Conservation (phyloP, 345 rosid genomes). For the Camelina neglecta region DNA sequence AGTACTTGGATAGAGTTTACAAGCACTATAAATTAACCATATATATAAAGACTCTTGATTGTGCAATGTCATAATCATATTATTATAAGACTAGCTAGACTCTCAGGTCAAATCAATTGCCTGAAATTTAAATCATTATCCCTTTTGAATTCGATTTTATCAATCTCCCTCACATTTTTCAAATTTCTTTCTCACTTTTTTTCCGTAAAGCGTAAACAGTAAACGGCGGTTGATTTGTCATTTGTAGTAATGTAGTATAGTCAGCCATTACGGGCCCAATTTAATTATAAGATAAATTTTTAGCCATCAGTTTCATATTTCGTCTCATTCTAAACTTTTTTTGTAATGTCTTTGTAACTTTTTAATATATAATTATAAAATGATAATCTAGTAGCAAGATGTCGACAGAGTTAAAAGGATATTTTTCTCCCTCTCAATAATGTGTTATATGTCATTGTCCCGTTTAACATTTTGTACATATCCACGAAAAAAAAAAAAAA, state of each 20-base stretch:
- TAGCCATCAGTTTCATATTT: constrained; percentile 22
- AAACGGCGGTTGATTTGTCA: constrained; percentile 30
- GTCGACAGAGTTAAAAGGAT: constrained; percentile 25
- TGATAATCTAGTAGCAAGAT: constrained; percentile 11
- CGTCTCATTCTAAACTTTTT: constrained; percentile 15
- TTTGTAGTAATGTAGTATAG: background rate
- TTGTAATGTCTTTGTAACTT: constrained; percentile 12
- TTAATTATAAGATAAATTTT: constrained; percentile 1
- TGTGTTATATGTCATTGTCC: constrained; percentile 36
- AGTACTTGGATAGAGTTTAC: constrained; percentile 18
- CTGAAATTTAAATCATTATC: constrained; percentile 42
- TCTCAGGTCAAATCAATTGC: constrained; percentile 34
- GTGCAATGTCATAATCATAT: constrained; percentile 35
- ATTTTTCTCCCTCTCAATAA: constrained; percentile 26
- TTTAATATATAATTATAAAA: background rate
- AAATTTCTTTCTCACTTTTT: constrained; percentile 17
- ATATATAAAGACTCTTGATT: background rate
- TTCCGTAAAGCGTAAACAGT: constrained; percentile 28
- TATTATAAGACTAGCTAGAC: constrained; percentile 29
- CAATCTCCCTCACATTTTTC: constrained; percentile 9
- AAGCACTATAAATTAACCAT: background rate
- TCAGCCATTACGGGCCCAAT: constrained; percentile 31
- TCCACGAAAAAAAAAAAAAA: constrained; percentile 13
- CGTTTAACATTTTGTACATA: constrained; percentile 35
- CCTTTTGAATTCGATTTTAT: constrained; percentile 23